Conservation (phyloP, 2,329 filamentous ascomycete genomes). For the Epichloe uncinata region DNA sequence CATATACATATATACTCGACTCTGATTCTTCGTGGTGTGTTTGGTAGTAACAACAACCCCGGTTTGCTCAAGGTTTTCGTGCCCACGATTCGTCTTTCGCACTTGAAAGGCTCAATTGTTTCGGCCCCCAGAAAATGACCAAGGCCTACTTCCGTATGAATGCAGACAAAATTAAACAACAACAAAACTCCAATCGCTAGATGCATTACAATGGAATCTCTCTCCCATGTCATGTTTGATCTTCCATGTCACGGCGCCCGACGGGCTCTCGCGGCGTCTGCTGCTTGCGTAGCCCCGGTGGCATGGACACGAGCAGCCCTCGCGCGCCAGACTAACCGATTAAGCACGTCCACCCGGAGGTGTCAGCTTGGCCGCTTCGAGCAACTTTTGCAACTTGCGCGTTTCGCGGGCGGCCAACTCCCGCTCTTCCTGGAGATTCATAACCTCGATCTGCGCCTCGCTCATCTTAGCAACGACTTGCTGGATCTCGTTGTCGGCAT, state of each 20-base stretch:
- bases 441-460: slow-evolving; percentile 68
- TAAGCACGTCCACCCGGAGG: slow-evolving; percentile 16
- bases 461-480: slow-evolving; percentile 72
- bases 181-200: slow-evolving; percentile 26
- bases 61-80: background rate
- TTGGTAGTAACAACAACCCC: background rate
- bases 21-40: background rate
- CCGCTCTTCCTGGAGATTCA: slow-evolving; percentile 61
- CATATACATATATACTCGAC: background rate
- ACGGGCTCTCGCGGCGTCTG: background rate
- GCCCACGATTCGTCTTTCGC: background rate
- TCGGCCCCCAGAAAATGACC: slow-evolving; percentile 2
- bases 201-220: slow-evolving; percentile 17
- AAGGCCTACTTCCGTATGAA: slow-evolving; percentile 8
- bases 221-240: background rate
- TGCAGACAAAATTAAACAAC: slow-evolving; percentile 12
- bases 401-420: slow-evolving; percentile 65
- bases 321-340: background rate
- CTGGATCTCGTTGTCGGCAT: slow-evolving; percentile 62
- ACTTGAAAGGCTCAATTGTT: background rate
- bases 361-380: slow-evolving; percentile 50
- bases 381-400: slow-evolving; percentile 50
- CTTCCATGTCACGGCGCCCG: background rate
- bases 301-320: background rate
- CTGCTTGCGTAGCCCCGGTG: background rate